phyloP scores from a whole-genome alignment of 345 rosid species.

The Salix brachista region DNA sequence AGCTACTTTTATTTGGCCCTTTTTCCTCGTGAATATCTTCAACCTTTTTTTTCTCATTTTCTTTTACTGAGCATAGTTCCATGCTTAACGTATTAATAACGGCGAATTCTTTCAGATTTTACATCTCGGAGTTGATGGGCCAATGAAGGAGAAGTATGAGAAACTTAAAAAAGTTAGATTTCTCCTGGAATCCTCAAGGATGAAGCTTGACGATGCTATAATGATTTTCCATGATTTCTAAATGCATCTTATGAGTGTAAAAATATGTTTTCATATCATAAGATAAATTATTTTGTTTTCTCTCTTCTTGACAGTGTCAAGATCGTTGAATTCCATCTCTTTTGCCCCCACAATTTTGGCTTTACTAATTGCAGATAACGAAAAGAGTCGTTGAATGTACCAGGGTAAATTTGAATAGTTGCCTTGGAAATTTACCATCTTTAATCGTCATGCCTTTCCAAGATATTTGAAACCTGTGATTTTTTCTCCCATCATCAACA shows the following conservation, averaged over 20 bases:
- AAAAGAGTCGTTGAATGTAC: too few relatives aligned
- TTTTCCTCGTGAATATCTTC: neutral
- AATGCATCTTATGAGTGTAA: neutral
- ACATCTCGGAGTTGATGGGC: conserved; percentile 36
- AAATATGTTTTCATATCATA: too few relatives aligned
- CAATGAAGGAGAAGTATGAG: conserved; percentile 25
- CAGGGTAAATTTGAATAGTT: too few relatives aligned
- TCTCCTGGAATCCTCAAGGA: conserved; percentile 46
- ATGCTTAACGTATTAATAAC: neutral
- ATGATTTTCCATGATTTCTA: conserved; percentile 78
- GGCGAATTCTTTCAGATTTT: conserved; percentile 40
- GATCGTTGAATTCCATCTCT: too few relatives aligned
- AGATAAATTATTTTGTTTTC: too few relatives aligned
- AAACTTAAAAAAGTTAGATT: conserved; percentile 37
- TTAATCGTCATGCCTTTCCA: too few relatives aligned
- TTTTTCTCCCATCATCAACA: too few relatives aligned
- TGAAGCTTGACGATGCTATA: conserved; percentile 68
- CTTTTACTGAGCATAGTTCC: neutral
- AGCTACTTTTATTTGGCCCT: neutral
- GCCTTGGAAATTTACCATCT: too few relatives aligned
- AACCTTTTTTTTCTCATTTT: neutral
- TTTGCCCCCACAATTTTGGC: too few relatives aligned
- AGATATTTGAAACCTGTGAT: too few relatives aligned
- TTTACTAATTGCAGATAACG: too few relatives aligned
- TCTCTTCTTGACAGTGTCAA: too few relatives aligned